Conservation (phyloP, 2,329 filamentous ascomycete species). For the Calcarisporium arbuscula region DNA sequence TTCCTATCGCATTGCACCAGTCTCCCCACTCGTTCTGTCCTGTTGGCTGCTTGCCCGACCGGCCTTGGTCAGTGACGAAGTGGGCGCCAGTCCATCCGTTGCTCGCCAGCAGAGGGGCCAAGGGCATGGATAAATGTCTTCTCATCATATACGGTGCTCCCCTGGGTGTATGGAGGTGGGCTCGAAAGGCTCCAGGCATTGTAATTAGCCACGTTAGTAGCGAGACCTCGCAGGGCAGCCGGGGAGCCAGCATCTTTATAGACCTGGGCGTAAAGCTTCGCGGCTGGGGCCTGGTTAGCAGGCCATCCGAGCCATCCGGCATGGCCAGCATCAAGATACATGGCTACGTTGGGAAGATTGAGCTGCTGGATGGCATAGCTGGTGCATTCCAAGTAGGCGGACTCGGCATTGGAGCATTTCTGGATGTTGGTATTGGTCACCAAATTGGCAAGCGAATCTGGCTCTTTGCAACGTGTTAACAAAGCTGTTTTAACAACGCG, state of each 20-base stretch:
- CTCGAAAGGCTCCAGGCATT: conserved; percentile 39
- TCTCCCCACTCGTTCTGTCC: conserved; percentile 57
- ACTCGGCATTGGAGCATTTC: conserved; percentile 43
- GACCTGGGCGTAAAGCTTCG: conserved; percentile 37
- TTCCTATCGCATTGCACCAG: conserved; percentile 61
- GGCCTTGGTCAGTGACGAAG: conserved; percentile 46
- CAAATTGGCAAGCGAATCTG: conserved; percentile 53
- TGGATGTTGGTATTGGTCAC: conserved; percentile 47
- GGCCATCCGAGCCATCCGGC: conserved; percentile 54
- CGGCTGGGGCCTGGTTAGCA: conserved; percentile 44
- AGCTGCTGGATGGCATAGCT: conserved; percentile 45
- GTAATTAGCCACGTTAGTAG: conserved; percentile 55
- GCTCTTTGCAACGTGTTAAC: too few relatives aligned
- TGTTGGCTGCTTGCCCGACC: conserved; percentile 53
- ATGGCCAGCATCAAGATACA: conserved; percentile 54
- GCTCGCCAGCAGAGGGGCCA: conserved; percentile 50
- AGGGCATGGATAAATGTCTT: conserved; percentile 58
- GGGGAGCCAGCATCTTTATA: conserved; percentile 46
- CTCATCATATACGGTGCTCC: conserved; percentile 45
- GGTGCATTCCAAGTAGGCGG: conserved; percentile 42
- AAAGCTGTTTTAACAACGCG: conserved; percentile 2
- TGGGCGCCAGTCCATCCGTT: conserved; percentile 35
- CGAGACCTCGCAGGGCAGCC: conserved; percentile 44
- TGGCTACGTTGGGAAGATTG: conserved; percentile 49
- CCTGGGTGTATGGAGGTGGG: conserved; percentile 39